A percentile compares a stretch with the other conserved stretches of the same genome.
These are phyloP conservation scores for Ophiostoma perfectum DNA, from an alignment of 2,329 filamentous ascomycete genomes.

Conservation along the genomic window DNA sequence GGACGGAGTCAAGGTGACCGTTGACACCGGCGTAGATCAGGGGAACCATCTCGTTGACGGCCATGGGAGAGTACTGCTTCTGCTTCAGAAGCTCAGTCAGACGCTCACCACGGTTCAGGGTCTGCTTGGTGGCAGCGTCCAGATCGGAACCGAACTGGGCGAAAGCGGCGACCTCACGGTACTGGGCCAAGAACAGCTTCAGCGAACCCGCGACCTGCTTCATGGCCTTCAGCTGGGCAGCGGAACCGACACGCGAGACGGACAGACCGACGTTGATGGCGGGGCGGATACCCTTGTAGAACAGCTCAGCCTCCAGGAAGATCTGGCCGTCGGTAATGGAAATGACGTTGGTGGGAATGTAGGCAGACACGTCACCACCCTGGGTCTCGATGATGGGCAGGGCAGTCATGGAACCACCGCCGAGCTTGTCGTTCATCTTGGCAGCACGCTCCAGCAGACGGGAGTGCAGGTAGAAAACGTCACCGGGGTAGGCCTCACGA, in stretches of 20 bases:
- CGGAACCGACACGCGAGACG: conserved; percentile 98
- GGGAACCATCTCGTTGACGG: conserved; percentile 99
- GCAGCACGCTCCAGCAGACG: conserved; percentile 98
- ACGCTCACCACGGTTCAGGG: conserved; percentile 95
- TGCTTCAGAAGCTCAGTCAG: conserved; percentile 98
- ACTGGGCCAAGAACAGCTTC: conserved; percentile 99
- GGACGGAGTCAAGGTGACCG: conserved; percentile 82
- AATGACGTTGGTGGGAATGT: conserved; percentile 99
- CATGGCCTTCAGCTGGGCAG: conserved; percentile 99
- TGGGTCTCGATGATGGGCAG: conserved; percentile 98
- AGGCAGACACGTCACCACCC: conserved; percentile 99
- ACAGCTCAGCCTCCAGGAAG: conserved; percentile 98
- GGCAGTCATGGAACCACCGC: conserved; percentile 93
- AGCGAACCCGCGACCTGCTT: conserved; percentile 99
- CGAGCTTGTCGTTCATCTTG: conserved; percentile 96
- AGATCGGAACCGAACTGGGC: conserved; percentile 99
- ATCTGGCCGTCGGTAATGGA: conserved; percentile 99
- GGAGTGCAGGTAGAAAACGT: conserved; percentile 99
- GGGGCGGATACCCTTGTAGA: conserved; percentile 99
- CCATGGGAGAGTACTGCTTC: conserved; percentile 99
- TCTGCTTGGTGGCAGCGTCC: conserved; percentile 98
- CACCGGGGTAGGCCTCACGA: conserved; percentile 98
- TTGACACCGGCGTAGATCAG: conserved; percentile 99
- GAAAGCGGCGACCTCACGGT: conserved; percentile 99
- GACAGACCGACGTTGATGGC: conserved; percentile 99